Percentiles rank a stretch among this genome's conserved stretches.
phyloP scores from a whole-genome alignment of 805 yeast species.

The Candida palmyrensis region DNA sequence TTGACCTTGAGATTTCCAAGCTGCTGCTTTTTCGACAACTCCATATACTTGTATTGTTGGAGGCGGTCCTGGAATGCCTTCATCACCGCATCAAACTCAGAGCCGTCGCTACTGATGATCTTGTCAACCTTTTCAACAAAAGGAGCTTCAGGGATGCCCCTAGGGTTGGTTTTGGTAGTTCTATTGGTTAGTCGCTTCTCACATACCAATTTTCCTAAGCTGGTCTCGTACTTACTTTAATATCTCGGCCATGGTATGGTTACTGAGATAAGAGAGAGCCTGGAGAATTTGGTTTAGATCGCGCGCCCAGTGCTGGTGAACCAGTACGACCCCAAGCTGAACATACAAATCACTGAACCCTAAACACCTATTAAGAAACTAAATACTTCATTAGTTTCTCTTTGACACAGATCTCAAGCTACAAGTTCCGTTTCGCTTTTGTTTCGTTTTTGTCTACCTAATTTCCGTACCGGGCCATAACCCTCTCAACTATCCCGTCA shows the following conservation, averaged over 20 bases:
- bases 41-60: slow-evolving; percentile 90
- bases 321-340: too few relatives aligned
- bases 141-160: slow-evolving; percentile 97
- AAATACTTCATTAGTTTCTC: too few relatives aligned
- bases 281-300: too few relatives aligned
- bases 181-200: slow-evolving; percentile 20
- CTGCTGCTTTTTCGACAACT: slow-evolving; percentile 46
- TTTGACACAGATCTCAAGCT: too few relatives aligned
- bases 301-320: too few relatives aligned
- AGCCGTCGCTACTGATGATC: slow-evolving; percentile 56
- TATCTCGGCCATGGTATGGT: slow-evolving; percentile 28
- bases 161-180: slow-evolving; percentile 65
- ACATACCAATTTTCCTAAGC: not conserved
- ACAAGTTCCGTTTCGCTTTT: not conserved
- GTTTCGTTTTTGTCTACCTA: too few relatives aligned
- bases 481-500: slow-evolving; percentile 59
- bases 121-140: slow-evolving; percentile 82
- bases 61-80: slow-evolving; percentile 78
- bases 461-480: slow-evolving; percentile 13
- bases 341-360: too few relatives aligned
- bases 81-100: slow-evolving; percentile 66
- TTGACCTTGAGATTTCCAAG: slow-evolving; percentile 53
- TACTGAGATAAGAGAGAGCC: too few relatives aligned
- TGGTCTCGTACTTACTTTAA: slow-evolving; percentile 20
- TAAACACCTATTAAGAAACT: too few relatives aligned